Percentiles rank a stretch among this genome's conserved stretches.
phyloP scores from a whole-genome alignment of 2,329 filamentous ascomycete species.

The Cadophora gregata region DNA sequence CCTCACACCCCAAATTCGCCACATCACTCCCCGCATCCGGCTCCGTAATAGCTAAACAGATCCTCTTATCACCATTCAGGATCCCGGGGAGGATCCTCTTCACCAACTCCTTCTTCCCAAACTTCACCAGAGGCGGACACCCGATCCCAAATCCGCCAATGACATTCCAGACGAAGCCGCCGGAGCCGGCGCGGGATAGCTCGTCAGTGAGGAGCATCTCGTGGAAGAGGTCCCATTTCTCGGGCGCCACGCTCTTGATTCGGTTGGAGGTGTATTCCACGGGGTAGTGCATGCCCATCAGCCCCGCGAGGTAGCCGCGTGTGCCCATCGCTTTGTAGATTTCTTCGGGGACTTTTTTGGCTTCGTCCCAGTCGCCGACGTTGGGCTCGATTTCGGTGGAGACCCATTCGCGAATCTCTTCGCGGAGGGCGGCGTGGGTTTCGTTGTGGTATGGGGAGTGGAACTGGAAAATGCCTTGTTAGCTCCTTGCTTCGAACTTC shows the following conservation, averaged over 20 bases:
- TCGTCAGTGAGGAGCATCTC: conserved; percentile 96
- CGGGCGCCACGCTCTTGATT: conserved; percentile 78
- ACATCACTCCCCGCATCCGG: conserved; percentile 95
- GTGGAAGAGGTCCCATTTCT: conserved; percentile 98
- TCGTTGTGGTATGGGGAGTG: conserved; percentile 98
- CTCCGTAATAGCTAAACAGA: conserved; percentile 97
- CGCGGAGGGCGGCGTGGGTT: conserved; percentile 87
- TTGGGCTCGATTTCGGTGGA: conserved; percentile 87
- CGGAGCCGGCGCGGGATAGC: conserved; percentile 84
- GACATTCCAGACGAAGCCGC: conserved; percentile 96
- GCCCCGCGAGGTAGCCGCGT: conserved; percentile 89
- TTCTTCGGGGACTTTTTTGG: conserved; percentile 82
- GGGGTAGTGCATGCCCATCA: conserved; percentile 85
- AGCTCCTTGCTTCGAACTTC: background rate
- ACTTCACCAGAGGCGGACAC: conserved; percentile 88
- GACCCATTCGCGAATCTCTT: conserved; percentile 91
- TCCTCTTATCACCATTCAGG: conserved; percentile 90
- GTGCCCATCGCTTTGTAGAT: conserved; percentile 97
- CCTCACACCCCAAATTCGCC: conserved; percentile 93
- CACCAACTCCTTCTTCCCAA: conserved; percentile 83
- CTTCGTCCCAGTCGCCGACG: conserved; percentile 96
- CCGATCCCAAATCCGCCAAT: conserved; percentile 97
- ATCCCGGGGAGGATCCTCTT: conserved; percentile 90
- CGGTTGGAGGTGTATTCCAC: conserved; percentile 72
- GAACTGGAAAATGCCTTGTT: conserved; percentile 61